Evolutionary conservation across 352 stramenopile species (phyloP).

Genomic region (Phytophthora pini): DNA sequence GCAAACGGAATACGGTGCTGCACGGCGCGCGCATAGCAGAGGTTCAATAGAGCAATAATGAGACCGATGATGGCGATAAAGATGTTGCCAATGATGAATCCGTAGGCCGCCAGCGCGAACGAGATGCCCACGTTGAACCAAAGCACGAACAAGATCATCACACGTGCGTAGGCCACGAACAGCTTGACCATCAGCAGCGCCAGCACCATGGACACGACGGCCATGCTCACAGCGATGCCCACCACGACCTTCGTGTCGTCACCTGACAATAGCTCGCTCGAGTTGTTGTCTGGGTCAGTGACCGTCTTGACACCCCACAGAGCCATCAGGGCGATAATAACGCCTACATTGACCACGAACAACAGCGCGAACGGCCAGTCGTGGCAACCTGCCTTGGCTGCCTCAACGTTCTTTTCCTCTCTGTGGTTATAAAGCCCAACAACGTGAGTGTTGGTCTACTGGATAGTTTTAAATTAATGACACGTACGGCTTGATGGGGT

Average conservation of each 20-base stretch:
- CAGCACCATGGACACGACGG: conserved; percentile 64
- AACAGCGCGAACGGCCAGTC: conserved; percentile 84
- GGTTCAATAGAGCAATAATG: conserved; percentile 70
- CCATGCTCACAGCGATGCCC: conserved; percentile 59
- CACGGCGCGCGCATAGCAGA: conserved; percentile 89
- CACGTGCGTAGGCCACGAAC: conserved; percentile 76
- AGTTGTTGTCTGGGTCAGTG: conserved; percentile 47
- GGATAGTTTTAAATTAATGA: not conserved
- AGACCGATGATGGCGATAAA: conserved; percentile 71
- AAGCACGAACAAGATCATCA: conserved; percentile 87
- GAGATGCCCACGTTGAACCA: conserved; percentile 88
- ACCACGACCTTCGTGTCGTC: conserved; percentile 73
- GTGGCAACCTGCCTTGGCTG: conserved; percentile 51
- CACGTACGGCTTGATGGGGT: conserved; percentile 72
- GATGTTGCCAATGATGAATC: conserved; percentile 71
- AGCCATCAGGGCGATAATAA: conserved; percentile 71
- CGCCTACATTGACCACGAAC: conserved; percentile 79
- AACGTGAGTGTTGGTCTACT: not conserved
- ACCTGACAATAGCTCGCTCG: conserved; percentile 51
- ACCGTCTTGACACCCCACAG: conserved; percentile 76
- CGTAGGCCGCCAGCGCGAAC: conserved; percentile 70
- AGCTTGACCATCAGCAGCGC: conserved; percentile 79
- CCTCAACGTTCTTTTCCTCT: conserved; percentile 29
- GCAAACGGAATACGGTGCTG: conserved; percentile 94
- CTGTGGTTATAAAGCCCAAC: conserved; percentile 25